Evolutionary conservation across 2,329 filamentous ascomycete genomes (phyloP).

Genomic region (Ilyonectria mors-panacis): DNA sequence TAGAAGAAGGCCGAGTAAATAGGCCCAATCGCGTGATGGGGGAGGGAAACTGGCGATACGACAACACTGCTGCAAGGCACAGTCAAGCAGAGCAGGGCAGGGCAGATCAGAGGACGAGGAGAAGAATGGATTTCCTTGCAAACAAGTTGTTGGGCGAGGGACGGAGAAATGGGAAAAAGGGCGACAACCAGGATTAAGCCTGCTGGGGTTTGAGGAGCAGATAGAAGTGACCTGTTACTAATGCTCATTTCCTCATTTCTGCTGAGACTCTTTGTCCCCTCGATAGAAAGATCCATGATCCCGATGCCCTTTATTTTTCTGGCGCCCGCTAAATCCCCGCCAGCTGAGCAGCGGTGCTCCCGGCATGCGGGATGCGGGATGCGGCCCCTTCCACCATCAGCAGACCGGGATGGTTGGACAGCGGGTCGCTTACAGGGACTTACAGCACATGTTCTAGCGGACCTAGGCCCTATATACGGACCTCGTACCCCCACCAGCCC

Average conservation of each 20-base stretch:
- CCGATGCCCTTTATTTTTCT: conserved; percentile 13
- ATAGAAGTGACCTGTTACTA: conserved; percentile 7
- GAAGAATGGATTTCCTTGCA: neutral
- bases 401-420: neutral
- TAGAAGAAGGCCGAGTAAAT: neutral
- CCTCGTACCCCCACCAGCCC: conserved; percentile 19
- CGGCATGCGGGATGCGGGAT: conserved; percentile 25
- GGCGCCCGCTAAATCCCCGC: conserved; percentile 2
- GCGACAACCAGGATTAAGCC: conserved; percentile 18
- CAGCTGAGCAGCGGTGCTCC: conserved; percentile 22
- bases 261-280: conserved; percentile 1
- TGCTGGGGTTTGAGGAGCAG: conserved; percentile 6
- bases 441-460: neutral
- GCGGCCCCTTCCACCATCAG: conserved; percentile 10
- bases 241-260: neutral
- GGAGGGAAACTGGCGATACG: conserved; percentile 2
- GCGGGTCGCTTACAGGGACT: neutral
- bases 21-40: conserved; percentile 7
- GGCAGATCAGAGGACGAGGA: neutral
- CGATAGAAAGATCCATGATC: conserved; percentile 8
- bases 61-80: neutral
- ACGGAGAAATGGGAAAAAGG: conserved; percentile 19
- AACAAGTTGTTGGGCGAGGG: conserved; percentile 15
- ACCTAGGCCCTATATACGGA: neutral
- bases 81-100: neutral